Conservation (phyloP, 2,329 filamentous ascomycete species). For the Penicillium sp. region DNA sequence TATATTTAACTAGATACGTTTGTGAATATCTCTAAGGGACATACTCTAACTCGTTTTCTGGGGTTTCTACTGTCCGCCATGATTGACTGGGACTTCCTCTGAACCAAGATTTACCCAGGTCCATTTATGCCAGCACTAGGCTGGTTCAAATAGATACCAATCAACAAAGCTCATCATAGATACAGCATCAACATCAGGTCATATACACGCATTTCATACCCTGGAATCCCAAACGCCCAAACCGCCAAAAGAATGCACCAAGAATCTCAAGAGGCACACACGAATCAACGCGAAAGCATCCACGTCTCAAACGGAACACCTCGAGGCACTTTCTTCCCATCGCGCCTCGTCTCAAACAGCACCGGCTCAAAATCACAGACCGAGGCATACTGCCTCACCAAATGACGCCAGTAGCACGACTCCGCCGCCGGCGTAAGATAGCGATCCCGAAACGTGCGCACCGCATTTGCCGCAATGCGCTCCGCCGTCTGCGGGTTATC, state of each 20-base stretch:
- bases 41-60: no score
- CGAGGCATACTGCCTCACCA: constrained; percentile 41
- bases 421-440: constrained; percentile 56
- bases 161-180: no score
- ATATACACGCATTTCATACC: no score
- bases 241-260: background rate
- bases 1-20: no score
- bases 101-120: no score
- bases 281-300: constrained; percentile 28
- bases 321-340: constrained; percentile 31
- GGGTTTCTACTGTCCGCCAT: no score
- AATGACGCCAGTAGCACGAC: constrained; percentile 55
- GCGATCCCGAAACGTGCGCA: constrained; percentile 50
- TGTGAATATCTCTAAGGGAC: no score
- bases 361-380: constrained; percentile 44
- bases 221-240: constrained; percentile 9
- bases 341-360: constrained; percentile 29
- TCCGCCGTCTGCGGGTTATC: constrained; percentile 46
- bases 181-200: no score
- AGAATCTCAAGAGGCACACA: constrained; percentile 4
- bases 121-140: no score
- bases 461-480: constrained; percentile 51
- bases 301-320: constrained; percentile 45
- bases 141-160: no score
- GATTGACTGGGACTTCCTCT: no score